phyloP scores from a whole-genome alignment of 2,329 filamentous ascomycete genomes.

The Colletotrichum lupini region DNA sequence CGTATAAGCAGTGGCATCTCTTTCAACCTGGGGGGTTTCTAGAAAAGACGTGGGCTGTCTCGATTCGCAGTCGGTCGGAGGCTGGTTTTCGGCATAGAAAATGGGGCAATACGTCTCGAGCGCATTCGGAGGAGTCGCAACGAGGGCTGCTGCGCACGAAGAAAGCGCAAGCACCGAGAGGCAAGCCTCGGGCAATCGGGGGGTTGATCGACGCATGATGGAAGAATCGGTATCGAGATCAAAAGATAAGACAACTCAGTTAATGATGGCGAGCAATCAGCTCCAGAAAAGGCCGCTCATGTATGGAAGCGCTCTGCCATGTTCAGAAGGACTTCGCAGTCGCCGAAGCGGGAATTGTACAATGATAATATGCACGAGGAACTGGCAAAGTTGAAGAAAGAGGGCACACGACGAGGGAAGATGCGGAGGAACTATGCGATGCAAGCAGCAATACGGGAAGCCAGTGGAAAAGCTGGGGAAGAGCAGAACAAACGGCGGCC shows the following conservation, averaged over 20 bases:
- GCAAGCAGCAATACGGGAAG: neutral
- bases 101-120: constrained; percentile 32
- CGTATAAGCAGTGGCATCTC: neutral
- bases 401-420: neutral
- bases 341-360: constrained; percentile 4
- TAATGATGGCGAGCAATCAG: constrained; percentile 22
- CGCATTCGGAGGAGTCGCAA: constrained; percentile 14
- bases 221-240: neutral
- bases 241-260: neutral
- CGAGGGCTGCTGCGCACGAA: constrained; percentile 4
- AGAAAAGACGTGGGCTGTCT: constrained; percentile 28
- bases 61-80: constrained; percentile 27
- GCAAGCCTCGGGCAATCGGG: neutral
- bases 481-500: neutral
- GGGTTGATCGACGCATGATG: constrained; percentile 15
- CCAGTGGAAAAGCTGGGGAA: neutral
- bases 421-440: neutral
- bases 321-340: constrained; percentile 21
- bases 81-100: constrained; percentile 31
- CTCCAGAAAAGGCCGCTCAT: constrained; percentile 30
- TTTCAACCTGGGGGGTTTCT: neutral
- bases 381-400: neutral
- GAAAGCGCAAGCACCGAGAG: constrained; percentile 19
- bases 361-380: neutral
- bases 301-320: constrained; percentile 31